These are phyloP conservation scores for Linnemannia exigua DNA, from an alignment of 192 early-diverging fungal species.

Conservation along the genomic window DNA sequence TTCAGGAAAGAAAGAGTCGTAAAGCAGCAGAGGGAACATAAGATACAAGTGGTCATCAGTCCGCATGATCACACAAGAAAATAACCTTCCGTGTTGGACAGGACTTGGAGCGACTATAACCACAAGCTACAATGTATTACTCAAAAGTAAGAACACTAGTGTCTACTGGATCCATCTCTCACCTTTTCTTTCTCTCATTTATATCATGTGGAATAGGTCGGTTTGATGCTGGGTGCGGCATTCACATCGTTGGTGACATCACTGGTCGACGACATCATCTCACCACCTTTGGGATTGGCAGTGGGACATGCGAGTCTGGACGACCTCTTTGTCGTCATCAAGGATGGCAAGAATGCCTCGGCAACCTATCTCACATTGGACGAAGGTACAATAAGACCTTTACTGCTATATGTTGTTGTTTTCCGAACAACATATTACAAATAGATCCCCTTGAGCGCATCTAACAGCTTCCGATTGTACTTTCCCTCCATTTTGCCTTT, in stretches of 20 bases:
- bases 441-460: neutral
- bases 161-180: neutral
- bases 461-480: neutral
- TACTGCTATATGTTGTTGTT: neutral
- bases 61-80: neutral
- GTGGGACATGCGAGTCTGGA: slow-evolving; percentile 45
- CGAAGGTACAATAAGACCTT: slow-evolving; percentile 12
- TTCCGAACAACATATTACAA: too few relatives aligned
- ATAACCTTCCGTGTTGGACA: neutral
- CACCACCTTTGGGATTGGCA: slow-evolving; percentile 38
- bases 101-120: neutral
- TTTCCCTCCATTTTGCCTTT: neutral
- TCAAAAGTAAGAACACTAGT: neutral
- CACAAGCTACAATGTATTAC: neutral
- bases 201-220: slow-evolving; percentile 21
- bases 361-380: slow-evolving; percentile 36
- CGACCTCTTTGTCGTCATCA: slow-evolving; percentile 44
- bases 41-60: neutral
- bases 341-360: slow-evolving; percentile 32
- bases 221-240: slow-evolving; percentile 36
- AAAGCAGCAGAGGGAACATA: too few relatives aligned
- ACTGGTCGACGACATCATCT: slow-evolving; percentile 44
- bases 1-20: neutral
- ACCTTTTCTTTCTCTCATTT: neutral
- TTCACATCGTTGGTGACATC: slow-evolving; percentile 39